Base-by-base conservation (phyloP, 2,329 filamentous ascomycete species). In the Phaeosphaeriaceae sp. region DNA sequence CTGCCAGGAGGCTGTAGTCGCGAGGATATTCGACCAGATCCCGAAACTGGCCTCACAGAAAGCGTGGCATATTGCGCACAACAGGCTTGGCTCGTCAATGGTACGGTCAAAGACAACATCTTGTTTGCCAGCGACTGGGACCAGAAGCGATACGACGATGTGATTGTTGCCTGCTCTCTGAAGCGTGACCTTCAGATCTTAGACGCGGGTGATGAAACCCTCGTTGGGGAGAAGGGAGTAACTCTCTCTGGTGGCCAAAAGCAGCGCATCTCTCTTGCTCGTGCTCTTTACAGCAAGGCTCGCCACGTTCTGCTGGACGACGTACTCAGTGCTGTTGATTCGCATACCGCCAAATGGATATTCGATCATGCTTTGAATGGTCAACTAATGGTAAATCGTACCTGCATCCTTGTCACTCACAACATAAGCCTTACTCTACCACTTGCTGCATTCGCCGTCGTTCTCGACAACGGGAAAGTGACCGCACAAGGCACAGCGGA, bases 321-420 rank as follows among this genome's bases (percentile, higher is more conserved):
- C 76, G 97, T 96, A 63, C 84, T 99, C 45, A 97, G 93, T 73
- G 95, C 95, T 25, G 95, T 99, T 33, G 95, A 99, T 76, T 96
- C 95, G 3, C 95, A 99, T 70, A 98, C 95, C 0, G 93, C 93
- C 1, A 96, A 97, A 76, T 97, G 96, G 89, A 98, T 99, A 66
- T 98, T 98, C 79, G 91, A 90, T 74, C 91, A 97, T 77, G 96
- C 93, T 58, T 89, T 99, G 63, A 89, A 89, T 68, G 95, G 95
- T 1, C 91, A 92, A 6, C 80, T 99, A 51, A 98, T 99, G 95
- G 81, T 85, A 57, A 85, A 89, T 71, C 88, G 95, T 44, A 98
- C 95, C 25, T 98, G 95, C 76, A 92, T 99, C 53, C 84, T 99
- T 45, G 94, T 99, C 36, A 97, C 95, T 0, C 95, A 99, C 81